These are phyloP conservation scores for Amaranthus hypochondriacus DNA, from an alignment of 148 eudicot species.

Conservation along the genomic window DNA sequence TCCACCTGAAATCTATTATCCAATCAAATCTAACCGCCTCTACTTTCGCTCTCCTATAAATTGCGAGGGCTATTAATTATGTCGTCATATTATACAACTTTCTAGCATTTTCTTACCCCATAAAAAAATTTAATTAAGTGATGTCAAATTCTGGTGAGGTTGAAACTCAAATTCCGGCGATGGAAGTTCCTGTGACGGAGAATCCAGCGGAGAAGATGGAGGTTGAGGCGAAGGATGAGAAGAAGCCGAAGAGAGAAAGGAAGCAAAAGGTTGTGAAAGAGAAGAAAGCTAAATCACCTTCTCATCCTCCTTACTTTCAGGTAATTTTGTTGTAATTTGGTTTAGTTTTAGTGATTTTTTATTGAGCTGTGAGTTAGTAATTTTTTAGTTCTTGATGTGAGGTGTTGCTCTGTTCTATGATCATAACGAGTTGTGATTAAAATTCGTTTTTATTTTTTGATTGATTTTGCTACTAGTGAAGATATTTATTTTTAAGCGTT, in stretches of 20 bases:
- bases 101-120: not conserved
- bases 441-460: too few species aligned
- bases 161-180: constrained; percentile 9
- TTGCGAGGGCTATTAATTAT: not conserved
- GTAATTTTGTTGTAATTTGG: constrained; percentile 17
- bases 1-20: constrained; percentile 23
- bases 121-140: not conserved
- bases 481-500: not conserved
- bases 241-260: constrained; percentile 39
- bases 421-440: too few species aligned
- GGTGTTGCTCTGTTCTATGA: too few species aligned
- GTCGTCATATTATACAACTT: not conserved
- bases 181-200: constrained; percentile 7
- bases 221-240: constrained; percentile 3
- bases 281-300: constrained; percentile 37
- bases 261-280: constrained; percentile 31
- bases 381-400: not conserved
- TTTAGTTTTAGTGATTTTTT: not conserved
- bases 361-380: not conserved
- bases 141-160: constrained; percentile 42
- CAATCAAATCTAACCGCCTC: constrained; percentile 28
- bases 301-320: constrained; percentile 80
- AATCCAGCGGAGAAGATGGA: constrained; percentile 12
- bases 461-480: not conserved
- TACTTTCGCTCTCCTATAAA: constrained; percentile 23